These are phyloP conservation scores for Chalara sp. DNA, from an alignment of 2,329 filamentous ascomycete genomes.

Conservation along the genomic window DNA sequence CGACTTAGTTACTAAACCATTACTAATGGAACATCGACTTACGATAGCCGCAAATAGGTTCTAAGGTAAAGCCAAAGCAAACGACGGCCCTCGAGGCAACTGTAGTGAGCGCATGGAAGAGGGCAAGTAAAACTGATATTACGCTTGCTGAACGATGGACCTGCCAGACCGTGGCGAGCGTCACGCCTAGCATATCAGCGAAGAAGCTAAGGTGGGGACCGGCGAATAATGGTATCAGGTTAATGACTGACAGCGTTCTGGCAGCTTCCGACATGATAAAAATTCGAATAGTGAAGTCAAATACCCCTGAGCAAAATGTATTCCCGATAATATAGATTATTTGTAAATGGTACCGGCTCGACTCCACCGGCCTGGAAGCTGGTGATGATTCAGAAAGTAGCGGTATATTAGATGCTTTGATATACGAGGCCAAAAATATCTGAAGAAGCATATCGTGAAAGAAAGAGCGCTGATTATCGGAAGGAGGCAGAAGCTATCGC, in stretches of 20 bases:
- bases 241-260: conserved; percentile 10
- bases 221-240: conserved; percentile 13
- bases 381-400: conserved; percentile 11
- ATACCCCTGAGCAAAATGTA: neutral
- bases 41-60: neutral
- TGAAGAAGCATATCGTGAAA: conserved; percentile 4
- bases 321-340: neutral
- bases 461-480: conserved; percentile 13
- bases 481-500: conserved; percentile 17
- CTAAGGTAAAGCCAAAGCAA: neutral
- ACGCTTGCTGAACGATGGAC: conserved; percentile 15
- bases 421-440: conserved; percentile 11
- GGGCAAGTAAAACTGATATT: conserved; percentile 12
- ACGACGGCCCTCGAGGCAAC: neutral
- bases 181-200: conserved; percentile 17
- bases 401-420: conserved; percentile 20
- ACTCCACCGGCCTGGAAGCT: neutral
- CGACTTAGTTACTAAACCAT: no score
- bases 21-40: neutral
- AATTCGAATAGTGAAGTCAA: neutral
- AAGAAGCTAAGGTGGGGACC: conserved; percentile 16
- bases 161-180: conserved; percentile 10
- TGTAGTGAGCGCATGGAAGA: conserved; percentile 9
- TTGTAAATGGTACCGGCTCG: neutral
- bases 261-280: neutral